Conservation (phyloP, 768 basidiomycete species). For the Hericium coralloides region DNA sequence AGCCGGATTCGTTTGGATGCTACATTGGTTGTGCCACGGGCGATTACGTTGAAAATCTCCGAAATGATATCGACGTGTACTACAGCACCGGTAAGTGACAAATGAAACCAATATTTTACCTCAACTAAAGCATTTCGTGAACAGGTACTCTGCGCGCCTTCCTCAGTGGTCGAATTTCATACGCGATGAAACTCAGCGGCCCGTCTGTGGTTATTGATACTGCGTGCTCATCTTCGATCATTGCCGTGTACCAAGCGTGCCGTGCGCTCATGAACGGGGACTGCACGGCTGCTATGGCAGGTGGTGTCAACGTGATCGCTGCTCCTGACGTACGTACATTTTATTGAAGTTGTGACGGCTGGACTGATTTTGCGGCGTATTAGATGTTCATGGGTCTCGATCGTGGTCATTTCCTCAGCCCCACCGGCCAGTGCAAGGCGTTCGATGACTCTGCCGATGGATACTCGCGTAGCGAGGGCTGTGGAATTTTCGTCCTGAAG, state of each 20-base stretch:
- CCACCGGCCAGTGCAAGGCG: constrained; percentile 57
- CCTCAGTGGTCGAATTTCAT: constrained; percentile 62
- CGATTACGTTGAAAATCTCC: constrained; percentile 61
- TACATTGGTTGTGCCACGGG: constrained; percentile 63
- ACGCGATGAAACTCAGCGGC: constrained; percentile 57
- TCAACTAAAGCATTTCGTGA: background rate
- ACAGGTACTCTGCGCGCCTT: constrained; percentile 65
- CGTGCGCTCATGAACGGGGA: constrained; percentile 56
- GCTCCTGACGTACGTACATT: constrained; percentile 53
- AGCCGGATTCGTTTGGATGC: constrained; percentile 49
- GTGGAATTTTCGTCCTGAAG: constrained; percentile 63
- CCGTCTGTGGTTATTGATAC: constrained; percentile 69
- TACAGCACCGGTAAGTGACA: constrained; percentile 50
- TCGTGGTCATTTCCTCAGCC: constrained; percentile 58
- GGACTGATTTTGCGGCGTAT: background rate
- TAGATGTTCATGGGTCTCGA: constrained; percentile 67
- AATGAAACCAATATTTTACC: background rate
- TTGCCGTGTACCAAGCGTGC: constrained; percentile 61
- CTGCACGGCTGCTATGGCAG: constrained; percentile 61
- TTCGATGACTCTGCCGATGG: constrained; percentile 70
- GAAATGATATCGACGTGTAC: constrained; percentile 55
- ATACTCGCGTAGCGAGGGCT: constrained; percentile 65
- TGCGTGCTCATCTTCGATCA: constrained; percentile 63
- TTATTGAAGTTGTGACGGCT: background rate
- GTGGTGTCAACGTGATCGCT: constrained; percentile 64